Base-by-base conservation (phyloP, 2,329 filamentous ascomycete species). In the Scleromitrula shiraiana region DNA sequence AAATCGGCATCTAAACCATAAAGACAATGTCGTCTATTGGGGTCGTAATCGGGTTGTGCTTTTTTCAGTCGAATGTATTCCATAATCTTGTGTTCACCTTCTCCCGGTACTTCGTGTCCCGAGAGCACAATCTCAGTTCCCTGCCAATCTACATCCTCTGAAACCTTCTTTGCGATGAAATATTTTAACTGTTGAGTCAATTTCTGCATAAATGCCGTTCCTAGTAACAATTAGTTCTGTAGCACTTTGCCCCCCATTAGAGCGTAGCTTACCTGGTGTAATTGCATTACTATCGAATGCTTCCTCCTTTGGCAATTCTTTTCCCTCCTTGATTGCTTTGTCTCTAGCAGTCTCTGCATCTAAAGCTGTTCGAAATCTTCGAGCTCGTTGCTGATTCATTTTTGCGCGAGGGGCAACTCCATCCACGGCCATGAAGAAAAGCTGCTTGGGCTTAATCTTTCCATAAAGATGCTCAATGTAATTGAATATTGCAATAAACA, bases 31-130 rank as follows among this genome's bases (percentile, higher is more conserved):
- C 93, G 87, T 53, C 95, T 80, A 62, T 98, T 97, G 41, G 88
- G 78, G 65, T 95, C 83, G 68, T 98, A 98, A 54, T 83, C 80
- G 2, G 87, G 87, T 67, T 98, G 93, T 41, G 91, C 89, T 74
- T 97, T 97, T 53, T 93, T 88, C 68, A 94, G 88, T 59, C 93
- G 86, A 67, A 98, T 98, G 68, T 98, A 98, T 69, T 98, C 94
- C 93, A 98, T 98, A 69, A 98, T 95, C 72, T 98, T 98, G 74
- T 98, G 93, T 68, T 98, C 93, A 60, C 93, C 93, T 70, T 98
- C 94, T 60, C 93, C 93, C 6, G 93, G 93, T 22, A 97, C 91
- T 68, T 98, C 94, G 64, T 98, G 94, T 46, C 94, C 93, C 5
- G 93, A 98, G 50, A 98, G 77, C 45, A 98, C 89, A 59, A 98